phyloP scores from a whole-genome alignment of 208 protist genomes.

The Leishmania martiniquensis region DNA sequence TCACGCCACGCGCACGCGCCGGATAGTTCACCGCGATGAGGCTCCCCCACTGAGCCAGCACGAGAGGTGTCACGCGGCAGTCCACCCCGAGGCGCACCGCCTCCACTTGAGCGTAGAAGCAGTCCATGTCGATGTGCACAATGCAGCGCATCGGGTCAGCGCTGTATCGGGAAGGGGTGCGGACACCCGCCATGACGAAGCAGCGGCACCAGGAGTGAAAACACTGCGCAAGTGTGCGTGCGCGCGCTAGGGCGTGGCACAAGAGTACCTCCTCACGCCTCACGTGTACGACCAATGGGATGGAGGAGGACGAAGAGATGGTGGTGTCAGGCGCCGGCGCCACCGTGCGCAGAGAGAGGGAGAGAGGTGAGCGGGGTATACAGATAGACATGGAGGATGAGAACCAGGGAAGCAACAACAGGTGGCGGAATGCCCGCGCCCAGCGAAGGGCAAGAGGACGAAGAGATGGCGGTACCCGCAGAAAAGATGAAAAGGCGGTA shows the following conservation, averaged over 20 bases:
- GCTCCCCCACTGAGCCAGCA: constrained; percentile 75
- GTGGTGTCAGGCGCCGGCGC: not conserved
- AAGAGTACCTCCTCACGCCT: not conserved
- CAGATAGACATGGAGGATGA: not conserved
- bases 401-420: not conserved
- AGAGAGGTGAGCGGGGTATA: not conserved
- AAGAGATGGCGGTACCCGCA: not conserved
- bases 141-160: constrained; percentile 52
- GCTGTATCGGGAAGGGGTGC: not conserved
- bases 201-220: not conserved
- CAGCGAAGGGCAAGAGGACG: constrained; percentile 8
- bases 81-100: constrained; percentile 76
- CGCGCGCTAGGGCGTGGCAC: not conserved
- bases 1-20: constrained; percentile 68
- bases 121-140: constrained; percentile 92
- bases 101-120: constrained; percentile 94
- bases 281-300: not conserved
- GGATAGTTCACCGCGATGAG: constrained; percentile 93
- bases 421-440: not conserved
- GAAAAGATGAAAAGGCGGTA: not conserved
- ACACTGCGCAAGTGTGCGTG: not conserved
- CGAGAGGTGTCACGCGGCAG: constrained; percentile 68
- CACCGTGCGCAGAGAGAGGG: not conserved
- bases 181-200: not conserved
- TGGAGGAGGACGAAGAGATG: not conserved